phyloP scores from a whole-genome alignment of 805 yeast species.

The Crinitomyces ghanaensis region DNA sequence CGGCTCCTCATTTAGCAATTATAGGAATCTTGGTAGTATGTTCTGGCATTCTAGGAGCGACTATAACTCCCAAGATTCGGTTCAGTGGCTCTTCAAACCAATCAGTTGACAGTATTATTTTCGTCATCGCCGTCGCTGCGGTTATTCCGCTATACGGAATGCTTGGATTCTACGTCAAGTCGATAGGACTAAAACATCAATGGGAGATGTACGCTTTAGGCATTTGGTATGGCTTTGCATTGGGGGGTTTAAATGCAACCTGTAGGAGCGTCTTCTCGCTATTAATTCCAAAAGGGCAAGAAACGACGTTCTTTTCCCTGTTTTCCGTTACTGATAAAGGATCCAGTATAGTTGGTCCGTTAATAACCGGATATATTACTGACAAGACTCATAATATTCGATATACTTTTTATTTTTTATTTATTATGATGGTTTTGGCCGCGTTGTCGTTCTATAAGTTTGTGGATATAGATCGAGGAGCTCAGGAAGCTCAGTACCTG shows the following conservation, averaged over 20 bases:
- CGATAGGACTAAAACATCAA: constrained; percentile 49
- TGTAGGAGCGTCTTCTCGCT: constrained; percentile 58
- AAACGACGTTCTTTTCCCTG: constrained; percentile 62
- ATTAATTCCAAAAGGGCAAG: constrained; percentile 65
- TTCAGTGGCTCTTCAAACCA: constrained; percentile 27
- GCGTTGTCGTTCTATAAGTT: constrained; percentile 40
- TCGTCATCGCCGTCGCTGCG: constrained; percentile 48
- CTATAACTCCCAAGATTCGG: constrained; percentile 38
- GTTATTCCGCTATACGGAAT: constrained; percentile 64
- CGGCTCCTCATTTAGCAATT: constrained; percentile 50
- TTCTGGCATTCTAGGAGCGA: constrained; percentile 59
- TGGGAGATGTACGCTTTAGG: constrained; percentile 61
- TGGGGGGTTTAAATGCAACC: constrained; percentile 63
- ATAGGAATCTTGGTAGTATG: constrained; percentile 57
- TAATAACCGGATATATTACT: constrained; percentile 58
- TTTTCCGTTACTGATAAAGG: constrained; percentile 76
- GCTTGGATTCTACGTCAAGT: constrained; percentile 45
- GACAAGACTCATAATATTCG: constrained; percentile 66
- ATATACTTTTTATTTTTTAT: constrained; percentile 56
- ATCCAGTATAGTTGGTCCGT: constrained; percentile 63
- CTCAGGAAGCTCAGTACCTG: constrained; percentile 38
- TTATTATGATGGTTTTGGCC: constrained; percentile 41
- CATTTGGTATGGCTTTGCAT: constrained; percentile 61
- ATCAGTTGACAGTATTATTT: constrained; percentile 39
- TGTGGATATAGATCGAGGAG: constrained; percentile 54